Conservation (phyloP, 75 land plant species). For the Azolla pinnata region DNA sequence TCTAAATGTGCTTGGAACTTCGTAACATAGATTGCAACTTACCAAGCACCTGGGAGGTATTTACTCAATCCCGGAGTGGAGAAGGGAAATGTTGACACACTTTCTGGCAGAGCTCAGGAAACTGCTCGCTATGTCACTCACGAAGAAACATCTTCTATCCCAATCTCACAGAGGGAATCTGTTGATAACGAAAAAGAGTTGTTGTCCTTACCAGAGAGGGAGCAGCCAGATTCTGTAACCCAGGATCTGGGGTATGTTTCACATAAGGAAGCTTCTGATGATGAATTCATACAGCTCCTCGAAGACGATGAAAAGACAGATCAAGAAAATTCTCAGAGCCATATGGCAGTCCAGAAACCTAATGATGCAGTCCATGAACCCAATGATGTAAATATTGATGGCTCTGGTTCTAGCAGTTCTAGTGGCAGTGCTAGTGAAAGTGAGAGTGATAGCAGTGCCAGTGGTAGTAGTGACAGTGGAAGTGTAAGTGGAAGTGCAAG, state of each 20-base stretch:
- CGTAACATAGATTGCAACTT: conserved; percentile 79
- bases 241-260: too few relatives aligned
- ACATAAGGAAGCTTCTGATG: too few relatives aligned
- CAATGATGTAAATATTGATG: conserved; percentile 41
- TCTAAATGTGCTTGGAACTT: too few relatives aligned
- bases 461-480: conserved; percentile 20
- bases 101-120: not conserved
- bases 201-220: conserved; percentile 13
- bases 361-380: conserved; percentile 18
- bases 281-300: too few relatives aligned
- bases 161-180: not conserved
- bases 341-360: not conserved
- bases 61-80: conserved; percentile 55
- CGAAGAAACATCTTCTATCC: not conserved
- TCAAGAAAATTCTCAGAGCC: not conserved
- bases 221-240: conserved; percentile 17
- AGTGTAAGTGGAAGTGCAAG: conserved; percentile 42
- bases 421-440: conserved; percentile 81
- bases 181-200: conserved; percentile 23
- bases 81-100: conserved; percentile 40
- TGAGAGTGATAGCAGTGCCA: conserved; percentile 34
- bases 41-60: conserved; percentile 80
- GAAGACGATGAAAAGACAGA: conserved; percentile 40
- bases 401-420: conserved; percentile 43
- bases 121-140: not conserved